Conservation (phyloP, 208 protist genomes). For the Kentomonas sorsogonicus region DNA sequence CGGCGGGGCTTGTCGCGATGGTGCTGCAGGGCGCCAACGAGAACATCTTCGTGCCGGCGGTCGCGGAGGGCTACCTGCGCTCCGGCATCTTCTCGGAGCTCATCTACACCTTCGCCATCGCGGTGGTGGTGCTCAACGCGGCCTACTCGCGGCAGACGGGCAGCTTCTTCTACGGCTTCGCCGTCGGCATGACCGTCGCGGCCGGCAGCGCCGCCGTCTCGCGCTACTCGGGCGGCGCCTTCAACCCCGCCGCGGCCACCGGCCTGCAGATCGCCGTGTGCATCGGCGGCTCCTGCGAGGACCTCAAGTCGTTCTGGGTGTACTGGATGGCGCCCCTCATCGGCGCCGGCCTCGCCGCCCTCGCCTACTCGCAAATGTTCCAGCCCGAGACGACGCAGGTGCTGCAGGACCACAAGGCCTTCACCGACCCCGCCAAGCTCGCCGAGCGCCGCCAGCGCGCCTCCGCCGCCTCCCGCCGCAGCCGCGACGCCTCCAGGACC, state of each 20-base stretch:
- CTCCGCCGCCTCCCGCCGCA: no score
- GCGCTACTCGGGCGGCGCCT: slow-evolving; percentile 67
- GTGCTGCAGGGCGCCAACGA: slow-evolving; percentile 51
- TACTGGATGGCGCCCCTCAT: slow-evolving; percentile 79
- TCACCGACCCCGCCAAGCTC: slow-evolving; percentile 21
- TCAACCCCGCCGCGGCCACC: slow-evolving; percentile 79
- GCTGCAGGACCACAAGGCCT: slow-evolving; percentile 40
- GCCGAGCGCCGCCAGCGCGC: no score
- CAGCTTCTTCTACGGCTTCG: slow-evolving; percentile 82
- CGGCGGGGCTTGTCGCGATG: slow-evolving; percentile 71
- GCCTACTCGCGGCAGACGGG: slow-evolving; percentile 60
- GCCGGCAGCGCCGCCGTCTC: slow-evolving; percentile 62
- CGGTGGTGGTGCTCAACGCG: slow-evolving; percentile 68
- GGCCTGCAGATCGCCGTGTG: slow-evolving; percentile 74
- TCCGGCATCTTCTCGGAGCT: slow-evolving; percentile 77
- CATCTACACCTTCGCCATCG: slow-evolving; percentile 78
- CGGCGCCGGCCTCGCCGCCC: slow-evolving; percentile 47
- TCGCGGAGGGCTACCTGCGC: slow-evolving; percentile 47
- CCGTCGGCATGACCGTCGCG: slow-evolving; percentile 70
- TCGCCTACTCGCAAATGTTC: slow-evolving; percentile 66
- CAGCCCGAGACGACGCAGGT: slow-evolving; percentile 54
- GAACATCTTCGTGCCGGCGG: slow-evolving; percentile 66
- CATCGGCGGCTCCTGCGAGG: slow-evolving; percentile 58
- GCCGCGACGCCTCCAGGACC: no score
- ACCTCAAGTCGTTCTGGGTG: slow-evolving; percentile 66